phyloP scores from a whole-genome alignment of 768 basidiomycete genomes.

The Lentinula edodes region DNA sequence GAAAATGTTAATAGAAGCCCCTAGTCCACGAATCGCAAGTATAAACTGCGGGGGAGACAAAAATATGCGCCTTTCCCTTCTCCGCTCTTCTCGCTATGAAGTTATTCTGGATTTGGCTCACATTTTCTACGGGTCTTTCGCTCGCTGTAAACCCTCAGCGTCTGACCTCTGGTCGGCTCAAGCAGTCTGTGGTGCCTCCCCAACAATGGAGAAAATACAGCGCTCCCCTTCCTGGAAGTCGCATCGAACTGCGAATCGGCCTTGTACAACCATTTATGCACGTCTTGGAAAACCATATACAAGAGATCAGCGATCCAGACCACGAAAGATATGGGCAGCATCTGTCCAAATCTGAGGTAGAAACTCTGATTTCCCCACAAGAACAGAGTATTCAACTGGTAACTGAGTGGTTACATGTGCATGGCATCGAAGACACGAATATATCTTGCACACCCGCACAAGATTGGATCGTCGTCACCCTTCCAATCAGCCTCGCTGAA shows the following conservation, averaged over 20 bases:
- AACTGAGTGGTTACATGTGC: conserved; percentile 36
- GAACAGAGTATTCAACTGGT: conserved; percentile 30
- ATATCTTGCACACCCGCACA: conserved; percentile 50
- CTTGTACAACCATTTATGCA: conserved; percentile 25
- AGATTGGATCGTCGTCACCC: conserved; percentile 60
- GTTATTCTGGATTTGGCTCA: not conserved
- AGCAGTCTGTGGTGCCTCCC: conserved; percentile 14
- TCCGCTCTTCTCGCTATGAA: not conserved
- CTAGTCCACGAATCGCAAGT: not conserved
- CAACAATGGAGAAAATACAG: conserved; percentile 25
- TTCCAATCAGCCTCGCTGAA: conserved; percentile 57
- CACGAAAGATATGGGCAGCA: conserved; percentile 26
- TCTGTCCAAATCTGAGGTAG: conserved; percentile 39
- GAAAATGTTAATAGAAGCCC: not conserved
- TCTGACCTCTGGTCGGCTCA: not conserved
- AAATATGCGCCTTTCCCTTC: not conserved
- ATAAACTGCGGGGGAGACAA: not conserved
- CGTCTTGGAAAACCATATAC: conserved; percentile 26
- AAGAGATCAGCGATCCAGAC: conserved; percentile 25
- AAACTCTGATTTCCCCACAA: conserved; percentile 35
- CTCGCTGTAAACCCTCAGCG: not conserved
- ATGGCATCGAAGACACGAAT: conserved; percentile 29
- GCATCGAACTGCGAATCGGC: conserved; percentile 31
- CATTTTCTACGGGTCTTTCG: not conserved
- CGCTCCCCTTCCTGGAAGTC: conserved; percentile 20